Evolutionary conservation across 805 yeast genomes (phyloP).

Genomic region (Saturnispora saitoi): DNA sequence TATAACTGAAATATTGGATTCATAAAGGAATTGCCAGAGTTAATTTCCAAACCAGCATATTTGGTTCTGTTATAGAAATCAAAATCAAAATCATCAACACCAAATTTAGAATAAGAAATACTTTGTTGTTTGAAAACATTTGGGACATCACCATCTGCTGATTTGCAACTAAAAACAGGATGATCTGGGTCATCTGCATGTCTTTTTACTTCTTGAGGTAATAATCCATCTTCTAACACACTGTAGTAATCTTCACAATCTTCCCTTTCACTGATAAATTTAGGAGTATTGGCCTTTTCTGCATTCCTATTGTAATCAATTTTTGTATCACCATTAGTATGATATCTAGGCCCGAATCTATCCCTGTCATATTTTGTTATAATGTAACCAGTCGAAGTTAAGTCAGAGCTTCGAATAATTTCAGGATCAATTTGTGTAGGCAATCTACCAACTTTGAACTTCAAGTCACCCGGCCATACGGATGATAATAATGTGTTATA

Average conservation of each 20-base stretch:
- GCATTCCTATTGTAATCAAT: slow-evolving; percentile 30
- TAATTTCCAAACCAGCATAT: slow-evolving; percentile 83
- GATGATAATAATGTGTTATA: slow-evolving; percentile 71
- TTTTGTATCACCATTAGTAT: slow-evolving; percentile 20
- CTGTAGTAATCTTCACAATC: slow-evolving; percentile 21
- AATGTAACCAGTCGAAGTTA: slow-evolving; percentile 26
- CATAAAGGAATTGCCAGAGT: slow-evolving; percentile 66
- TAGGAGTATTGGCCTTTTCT: slow-evolving; percentile 30
- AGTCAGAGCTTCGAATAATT: slow-evolving; percentile 32
- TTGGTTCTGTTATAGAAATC: slow-evolving; percentile 67
- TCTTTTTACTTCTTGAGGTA: slow-evolving; percentile 16
- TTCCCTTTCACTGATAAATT: slow-evolving; percentile 53
- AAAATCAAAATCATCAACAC: slow-evolving; percentile 91
- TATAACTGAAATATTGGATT: slow-evolving; percentile 76
- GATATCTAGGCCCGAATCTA: slow-evolving; percentile 51
- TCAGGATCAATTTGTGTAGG: slow-evolving; percentile 46
- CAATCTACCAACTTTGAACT: slow-evolving; percentile 53
- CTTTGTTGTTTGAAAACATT: slow-evolving; percentile 67
- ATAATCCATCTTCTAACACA: slow-evolving; percentile 8
- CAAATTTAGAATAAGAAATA: slow-evolving; percentile 79
- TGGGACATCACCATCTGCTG: slow-evolving; percentile 42
- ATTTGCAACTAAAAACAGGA: slow-evolving; percentile 25
- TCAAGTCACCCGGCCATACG: slow-evolving; percentile 61
- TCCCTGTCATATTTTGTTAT: slow-evolving; percentile 48
- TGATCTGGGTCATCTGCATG: slow-evolving; percentile 1